Base-by-base conservation (phyloP, 352 stramenopile species). In the Pythium periplocum region DNA sequence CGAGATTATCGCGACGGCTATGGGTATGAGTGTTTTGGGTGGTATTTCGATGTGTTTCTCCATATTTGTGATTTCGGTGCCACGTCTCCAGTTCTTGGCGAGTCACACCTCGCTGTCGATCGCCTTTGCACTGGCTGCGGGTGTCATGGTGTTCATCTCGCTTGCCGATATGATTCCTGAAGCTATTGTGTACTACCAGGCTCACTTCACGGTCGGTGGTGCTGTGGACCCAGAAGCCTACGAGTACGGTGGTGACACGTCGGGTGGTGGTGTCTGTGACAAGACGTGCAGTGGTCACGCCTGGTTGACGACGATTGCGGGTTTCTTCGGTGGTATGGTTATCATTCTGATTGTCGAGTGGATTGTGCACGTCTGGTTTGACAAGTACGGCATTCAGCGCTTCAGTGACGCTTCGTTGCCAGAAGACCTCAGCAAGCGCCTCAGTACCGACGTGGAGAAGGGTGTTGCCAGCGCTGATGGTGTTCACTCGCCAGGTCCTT, bases 131-230 rank as follows among this genome's bases (percentile, higher is more conserved):
- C 58, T 90, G 2, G 86, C 80, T 33, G 77, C 80, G 4, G 80
- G 80, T 44, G 80, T 88, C 57, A 90, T 88, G 77, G 51, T 87
- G 32, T 88, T 88, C 58, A 88, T 90, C 45, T 71, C 75, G n/a
- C 73, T 90, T 12, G 73, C 79, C 10, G 73, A 88, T 61, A 46
- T 90, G 42, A 85, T 74, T 50, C 64, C 68, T 1, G 77, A 90
- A 48, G 61, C 75, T 30, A 69, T 86, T 36, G 67, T 68, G 36
- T 85, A 67, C 56, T 88, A 80, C 64, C 71, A 63, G 33, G 72
- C 73, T 31, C 59, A 71, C 2, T 88, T 80, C 54, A 85, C 77
- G 2, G 69, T 72, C 34, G 62, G 68, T 32, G 80, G 75, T 5
- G 59, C 48, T 26, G 73, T 62, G 5, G 75, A 90, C 51, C 72